Evolutionary conservation across 2,329 filamentous ascomycete genomes (phyloP).

Genomic region (Pestalotiopsis sp.): DNA sequence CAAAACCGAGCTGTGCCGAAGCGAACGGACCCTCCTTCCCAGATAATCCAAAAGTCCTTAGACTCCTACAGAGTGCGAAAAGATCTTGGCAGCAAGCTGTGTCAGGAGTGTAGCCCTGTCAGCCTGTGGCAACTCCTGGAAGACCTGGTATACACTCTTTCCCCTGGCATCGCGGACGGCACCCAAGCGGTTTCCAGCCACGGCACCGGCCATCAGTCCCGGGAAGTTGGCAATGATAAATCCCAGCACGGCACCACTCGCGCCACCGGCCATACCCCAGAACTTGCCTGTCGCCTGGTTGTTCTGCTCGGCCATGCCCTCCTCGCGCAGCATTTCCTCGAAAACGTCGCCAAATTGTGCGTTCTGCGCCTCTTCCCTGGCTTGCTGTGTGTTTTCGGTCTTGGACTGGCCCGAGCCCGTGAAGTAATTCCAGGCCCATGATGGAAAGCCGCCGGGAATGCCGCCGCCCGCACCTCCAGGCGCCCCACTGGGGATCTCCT

Average conservation of each 20-base stretch:
- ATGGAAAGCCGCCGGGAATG: slow-evolving; percentile 43
- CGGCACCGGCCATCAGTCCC: slow-evolving; percentile 83
- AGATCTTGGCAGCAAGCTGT: slow-evolving; percentile 83
- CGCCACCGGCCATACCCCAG: slow-evolving; percentile 82
- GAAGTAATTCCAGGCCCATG: slow-evolving; percentile 75
- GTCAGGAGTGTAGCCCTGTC: slow-evolving; percentile 80
- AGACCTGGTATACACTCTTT: slow-evolving; percentile 94
- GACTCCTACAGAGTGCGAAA: slow-evolving; percentile 72
- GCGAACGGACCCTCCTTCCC: no score
- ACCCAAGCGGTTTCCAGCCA: slow-evolving; percentile 90
- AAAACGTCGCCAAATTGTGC: slow-evolving; percentile 88
- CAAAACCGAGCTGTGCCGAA: not conserved
- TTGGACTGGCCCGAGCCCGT: slow-evolving; percentile 29
- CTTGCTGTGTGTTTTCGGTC: slow-evolving; percentile 35
- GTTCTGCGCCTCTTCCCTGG: slow-evolving; percentile 60
- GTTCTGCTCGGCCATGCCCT: slow-evolving; percentile 76
- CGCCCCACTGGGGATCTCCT: slow-evolving; percentile 38
- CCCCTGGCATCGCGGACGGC: slow-evolving; percentile 86
- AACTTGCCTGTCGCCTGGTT: slow-evolving; percentile 69
- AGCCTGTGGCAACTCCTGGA: slow-evolving; percentile 78
- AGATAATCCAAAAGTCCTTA: slow-evolving; percentile 21
- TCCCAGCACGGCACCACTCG: slow-evolving; percentile 86
- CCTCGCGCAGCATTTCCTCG: slow-evolving; percentile 85
- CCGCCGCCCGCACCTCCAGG: slow-evolving; percentile 38
- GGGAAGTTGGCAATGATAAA: slow-evolving; percentile 95